Evolutionary conservation across 495 filamentous ascomycete species (phyloP).

Genomic region (Penicillium taxi): DNA sequence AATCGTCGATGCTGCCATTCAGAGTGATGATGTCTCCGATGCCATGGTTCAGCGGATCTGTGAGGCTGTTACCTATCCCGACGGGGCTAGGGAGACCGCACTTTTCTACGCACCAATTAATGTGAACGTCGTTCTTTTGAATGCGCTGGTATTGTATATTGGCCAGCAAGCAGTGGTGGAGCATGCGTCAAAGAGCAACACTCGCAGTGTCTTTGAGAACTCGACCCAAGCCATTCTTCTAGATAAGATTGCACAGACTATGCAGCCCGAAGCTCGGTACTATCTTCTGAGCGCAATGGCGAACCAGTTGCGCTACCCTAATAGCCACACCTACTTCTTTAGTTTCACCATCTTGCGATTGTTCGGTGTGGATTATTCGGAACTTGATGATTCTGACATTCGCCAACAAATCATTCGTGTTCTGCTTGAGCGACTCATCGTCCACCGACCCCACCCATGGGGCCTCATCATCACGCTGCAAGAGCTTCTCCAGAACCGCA

Average conservation of each 20-base stretch:
- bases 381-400: slow-evolving; percentile 72
- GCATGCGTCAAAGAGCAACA: slow-evolving; percentile 49
- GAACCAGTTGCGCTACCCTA: slow-evolving; percentile 87
- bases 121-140: slow-evolving; percentile 64
- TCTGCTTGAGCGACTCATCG: slow-evolving; percentile 76
- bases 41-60: slow-evolving; percentile 63
- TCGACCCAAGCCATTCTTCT: slow-evolving; percentile 70
- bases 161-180: slow-evolving; percentile 58
- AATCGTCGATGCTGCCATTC: slow-evolving; percentile 57
- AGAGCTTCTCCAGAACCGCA: slow-evolving; percentile 85
- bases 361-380: slow-evolving; percentile 69
- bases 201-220: slow-evolving; percentile 56
- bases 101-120: slow-evolving; percentile 53
- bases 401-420: slow-evolving; percentile 85
- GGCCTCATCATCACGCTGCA: slow-evolving; percentile 83
- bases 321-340: slow-evolving; percentile 88
- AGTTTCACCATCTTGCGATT: slow-evolving; percentile 78
- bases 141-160: slow-evolving; percentile 76
- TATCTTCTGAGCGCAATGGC: slow-evolving; percentile 76
- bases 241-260: slow-evolving; percentile 61
- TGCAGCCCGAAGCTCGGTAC: slow-evolving; percentile 73
- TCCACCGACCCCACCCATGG: slow-evolving; percentile 94
- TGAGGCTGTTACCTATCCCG: slow-evolving; percentile 53
- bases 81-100: slow-evolving; percentile 46
- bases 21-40: slow-evolving; percentile 50